phyloP scores from a whole-genome alignment of 352 stramenopile species.

The Globisporangium radiosum region DNA sequence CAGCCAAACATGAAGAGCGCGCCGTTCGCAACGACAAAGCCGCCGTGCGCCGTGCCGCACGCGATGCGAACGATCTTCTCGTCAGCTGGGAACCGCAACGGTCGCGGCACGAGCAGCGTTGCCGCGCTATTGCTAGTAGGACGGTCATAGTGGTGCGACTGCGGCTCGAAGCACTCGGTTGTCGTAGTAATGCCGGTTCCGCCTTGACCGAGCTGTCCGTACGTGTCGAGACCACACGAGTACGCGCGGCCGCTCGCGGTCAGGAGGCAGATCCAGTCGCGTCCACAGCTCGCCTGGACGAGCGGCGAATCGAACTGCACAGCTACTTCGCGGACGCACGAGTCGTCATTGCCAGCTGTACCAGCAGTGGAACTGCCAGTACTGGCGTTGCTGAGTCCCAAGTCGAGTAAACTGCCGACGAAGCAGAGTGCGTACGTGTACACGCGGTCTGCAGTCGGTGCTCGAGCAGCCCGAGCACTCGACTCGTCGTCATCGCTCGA shows the following conservation, averaged over 20 bases:
- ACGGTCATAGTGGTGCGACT: no score
- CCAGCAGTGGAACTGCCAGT: no score
- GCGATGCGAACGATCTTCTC: slow-evolving; percentile 36
- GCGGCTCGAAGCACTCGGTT: no score
- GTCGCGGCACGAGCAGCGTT: slow-evolving; percentile 8
- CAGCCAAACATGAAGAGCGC: slow-evolving; percentile 68
- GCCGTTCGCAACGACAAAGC: slow-evolving; percentile 49
- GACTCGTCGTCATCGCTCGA: no score
- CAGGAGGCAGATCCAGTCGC: slow-evolving; percentile 45
- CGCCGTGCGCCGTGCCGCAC: slow-evolving; percentile 47
- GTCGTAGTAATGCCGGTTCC: no score
- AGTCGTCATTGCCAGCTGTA: background rate
- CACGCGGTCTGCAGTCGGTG: no score
- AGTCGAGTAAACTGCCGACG: slow-evolving; percentile 33
- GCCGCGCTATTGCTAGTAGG: background rate
- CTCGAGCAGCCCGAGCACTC: no score
- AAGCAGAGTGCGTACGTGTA: slow-evolving; percentile 51
- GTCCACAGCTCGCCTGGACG: slow-evolving; percentile 33
- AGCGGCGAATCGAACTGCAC: slow-evolving; percentile 38
- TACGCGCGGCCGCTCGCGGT: slow-evolving; percentile 39
- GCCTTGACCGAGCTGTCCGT: slow-evolving; percentile 54
- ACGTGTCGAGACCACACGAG: slow-evolving; percentile 47
- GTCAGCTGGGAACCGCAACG: slow-evolving; percentile 20
- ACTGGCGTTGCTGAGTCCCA: background rate
- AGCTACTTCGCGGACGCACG: slow-evolving; percentile 28